These are phyloP conservation scores for Solanum appendiculatum DNA, from an alignment of 257 asterid genomes.

Conservation along the genomic window DNA sequence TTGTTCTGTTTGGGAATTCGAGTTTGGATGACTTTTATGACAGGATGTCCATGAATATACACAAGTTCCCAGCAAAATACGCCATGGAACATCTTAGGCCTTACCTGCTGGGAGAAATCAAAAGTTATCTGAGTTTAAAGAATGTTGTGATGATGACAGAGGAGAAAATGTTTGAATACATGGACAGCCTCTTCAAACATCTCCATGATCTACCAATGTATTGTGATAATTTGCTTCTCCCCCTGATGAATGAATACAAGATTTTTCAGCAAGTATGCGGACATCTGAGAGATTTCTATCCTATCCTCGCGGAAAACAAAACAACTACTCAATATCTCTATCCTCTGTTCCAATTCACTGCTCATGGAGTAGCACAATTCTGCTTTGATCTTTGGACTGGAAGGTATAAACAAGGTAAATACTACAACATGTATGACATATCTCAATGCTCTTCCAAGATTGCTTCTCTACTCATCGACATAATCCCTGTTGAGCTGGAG, in stretches of 20 bases:
- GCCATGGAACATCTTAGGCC: too few relatives aligned
- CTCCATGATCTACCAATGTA: not conserved
- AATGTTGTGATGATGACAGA: too few relatives aligned
- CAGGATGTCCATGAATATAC: rapidly evolving
- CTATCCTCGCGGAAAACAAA: too few relatives aligned
- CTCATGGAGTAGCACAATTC: not conserved
- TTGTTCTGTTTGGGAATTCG: too few relatives aligned
- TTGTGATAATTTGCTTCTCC: not conserved
- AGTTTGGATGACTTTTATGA: rapidly evolving
- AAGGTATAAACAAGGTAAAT: not conserved
- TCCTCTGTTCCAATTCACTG: too few relatives aligned
- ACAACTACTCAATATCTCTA: too few relatives aligned
- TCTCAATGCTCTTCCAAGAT: not conserved
- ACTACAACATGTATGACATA: too few relatives aligned
- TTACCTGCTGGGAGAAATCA: too few relatives aligned
- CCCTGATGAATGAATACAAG: not conserved
- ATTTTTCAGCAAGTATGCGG: too few relatives aligned
- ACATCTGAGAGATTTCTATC: too few relatives aligned
- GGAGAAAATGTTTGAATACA: rapidly evolving
- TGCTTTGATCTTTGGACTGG: not conserved
- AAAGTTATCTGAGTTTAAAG: too few relatives aligned
- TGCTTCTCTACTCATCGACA: not conserved
- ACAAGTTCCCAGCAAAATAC: too few relatives aligned
- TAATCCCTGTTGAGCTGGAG: not conserved
- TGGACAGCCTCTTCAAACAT: not conserved